phyloP scores from a whole-genome alignment of 2,329 filamentous ascomycete species.

The Aspergillus uvarum region DNA sequence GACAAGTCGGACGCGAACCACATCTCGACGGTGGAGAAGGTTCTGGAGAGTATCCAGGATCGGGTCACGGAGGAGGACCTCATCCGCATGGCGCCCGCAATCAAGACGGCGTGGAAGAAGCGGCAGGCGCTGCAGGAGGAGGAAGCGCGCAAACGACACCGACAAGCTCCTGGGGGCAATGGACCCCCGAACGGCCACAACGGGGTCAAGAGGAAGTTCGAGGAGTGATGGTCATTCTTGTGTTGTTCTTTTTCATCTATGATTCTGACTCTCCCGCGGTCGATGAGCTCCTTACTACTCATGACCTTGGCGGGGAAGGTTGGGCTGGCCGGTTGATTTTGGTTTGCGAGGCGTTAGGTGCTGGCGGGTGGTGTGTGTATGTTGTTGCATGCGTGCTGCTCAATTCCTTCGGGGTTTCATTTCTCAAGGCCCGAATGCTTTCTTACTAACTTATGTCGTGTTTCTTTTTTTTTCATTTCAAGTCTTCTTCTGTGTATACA shows the following conservation, averaged over 20 bases:
- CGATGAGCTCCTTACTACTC: not conserved
- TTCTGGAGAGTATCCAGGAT: conserved; percentile 86
- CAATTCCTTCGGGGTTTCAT: not conserved
- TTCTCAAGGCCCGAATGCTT: not conserved
- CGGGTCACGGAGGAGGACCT: conserved; percentile 81
- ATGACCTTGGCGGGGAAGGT: not conserved
- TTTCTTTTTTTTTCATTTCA: not conserved
- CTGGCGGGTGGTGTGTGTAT: conserved; percentile 1
- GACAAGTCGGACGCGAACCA: conserved; percentile 94
- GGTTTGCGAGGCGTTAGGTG: conserved; percentile 24
- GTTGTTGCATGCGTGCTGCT: not conserved
- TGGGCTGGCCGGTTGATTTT: not conserved
- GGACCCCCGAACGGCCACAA: conserved; percentile 33
- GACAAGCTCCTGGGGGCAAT: conserved; percentile 21
- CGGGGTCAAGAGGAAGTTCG: conserved; percentile 44
- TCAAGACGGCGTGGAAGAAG: conserved; percentile 78
- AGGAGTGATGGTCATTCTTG: conserved; percentile 29
- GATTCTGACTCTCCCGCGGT: not conserved
- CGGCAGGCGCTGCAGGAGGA: conserved; percentile 46
- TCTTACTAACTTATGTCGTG: not conserved
- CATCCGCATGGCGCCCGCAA: conserved; percentile 64
- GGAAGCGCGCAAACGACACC: conserved; percentile 28
- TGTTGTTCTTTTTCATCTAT: not conserved
- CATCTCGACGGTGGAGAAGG: conserved; percentile 76
- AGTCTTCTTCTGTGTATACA: not conserved